Conservation (phyloP, 345 rosid genomes). For the Citrus trifoliata region DNA sequence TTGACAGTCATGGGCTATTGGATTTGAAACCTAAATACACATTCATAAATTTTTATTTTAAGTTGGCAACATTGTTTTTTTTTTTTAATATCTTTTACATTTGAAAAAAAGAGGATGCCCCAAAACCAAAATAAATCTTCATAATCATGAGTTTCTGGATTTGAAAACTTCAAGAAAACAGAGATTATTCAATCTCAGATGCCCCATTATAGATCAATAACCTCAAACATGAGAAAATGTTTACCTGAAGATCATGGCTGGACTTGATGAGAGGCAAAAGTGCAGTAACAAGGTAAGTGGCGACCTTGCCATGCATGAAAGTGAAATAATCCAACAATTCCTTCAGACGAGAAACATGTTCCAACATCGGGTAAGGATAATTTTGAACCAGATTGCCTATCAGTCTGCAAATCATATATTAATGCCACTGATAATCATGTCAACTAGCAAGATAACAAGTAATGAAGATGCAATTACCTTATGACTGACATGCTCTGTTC, state of each 20-base stretch:
- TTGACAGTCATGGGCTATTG: not conserved
- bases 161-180: not conserved
- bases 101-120: too few species aligned
- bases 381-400: conserved; percentile 50
- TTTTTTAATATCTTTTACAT: too few species aligned
- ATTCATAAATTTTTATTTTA: too few species aligned
- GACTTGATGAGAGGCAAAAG: conserved; percentile 68
- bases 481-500: conserved; percentile 54
- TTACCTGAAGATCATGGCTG: conserved; percentile 69
- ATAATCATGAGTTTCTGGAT: not conserved
- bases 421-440: conserved; percentile 1
- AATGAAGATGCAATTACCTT: conserved; percentile 37
- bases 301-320: conserved; percentile 57
- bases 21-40: not conserved
- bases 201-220: not conserved
- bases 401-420: conserved; percentile 47
- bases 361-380: conserved; percentile 63
- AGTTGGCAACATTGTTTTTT: not conserved
- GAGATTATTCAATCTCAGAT: not conserved
- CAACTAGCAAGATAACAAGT: not conserved
- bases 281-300: conserved; percentile 55
- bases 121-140: not conserved
- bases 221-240: not conserved
- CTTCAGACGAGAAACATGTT: conserved; percentile 65
- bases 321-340: conserved; percentile 83